Evolutionary conservation across 202 grass and related monocot species (phyloP), one percentile per base, ranked within the genome.

Genomic region (Setaria italica): DNA sequence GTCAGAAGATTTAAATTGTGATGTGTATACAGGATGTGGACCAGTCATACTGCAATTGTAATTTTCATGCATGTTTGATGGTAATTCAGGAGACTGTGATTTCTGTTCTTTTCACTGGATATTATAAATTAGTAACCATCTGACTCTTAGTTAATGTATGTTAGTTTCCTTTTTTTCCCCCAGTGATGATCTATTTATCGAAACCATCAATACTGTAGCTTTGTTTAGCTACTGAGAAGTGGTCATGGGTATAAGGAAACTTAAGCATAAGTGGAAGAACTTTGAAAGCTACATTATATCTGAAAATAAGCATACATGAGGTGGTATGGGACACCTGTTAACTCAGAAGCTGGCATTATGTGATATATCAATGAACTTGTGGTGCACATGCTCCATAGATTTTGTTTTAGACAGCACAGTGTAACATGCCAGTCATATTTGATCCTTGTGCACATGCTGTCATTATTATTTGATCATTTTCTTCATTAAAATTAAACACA

Each of bases 401-500:
- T 71, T 72, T 45, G 20, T 60, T 62, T 80, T 70, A 47, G 43
- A 19, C 21, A 54, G 14, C n/a, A 29, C 30, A 71, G 3, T 76
- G 42, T 81, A 63, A 43, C 25, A 65, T 70, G 17, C 9, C 11
- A 57, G 77, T 13, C 46, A 2, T 84, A 25, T 84, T 72, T 77
- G 15, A 16, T 66, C 17, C 80, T 84, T 72, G 34, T 63, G 54
- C 73, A 32, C 37, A 78, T 62, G n/a, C 69, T 83, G 20, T 49
- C 59, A 42, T 80, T 86, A 55, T 56, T 89, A 79, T 84, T 60
- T 60, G 37, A 4, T 33, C 39, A 5, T 57, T 58, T 86, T 56
- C 19, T 76, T 63, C 55, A 90, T 33, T 91, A 34, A 64, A 62
- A 35, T 16, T 81, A 79, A 84, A 56, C 73, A 64, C 65, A 74